Base-by-base conservation (phyloP, 208 protist genomes). In the Acanthamoeba triangularis region DNA sequence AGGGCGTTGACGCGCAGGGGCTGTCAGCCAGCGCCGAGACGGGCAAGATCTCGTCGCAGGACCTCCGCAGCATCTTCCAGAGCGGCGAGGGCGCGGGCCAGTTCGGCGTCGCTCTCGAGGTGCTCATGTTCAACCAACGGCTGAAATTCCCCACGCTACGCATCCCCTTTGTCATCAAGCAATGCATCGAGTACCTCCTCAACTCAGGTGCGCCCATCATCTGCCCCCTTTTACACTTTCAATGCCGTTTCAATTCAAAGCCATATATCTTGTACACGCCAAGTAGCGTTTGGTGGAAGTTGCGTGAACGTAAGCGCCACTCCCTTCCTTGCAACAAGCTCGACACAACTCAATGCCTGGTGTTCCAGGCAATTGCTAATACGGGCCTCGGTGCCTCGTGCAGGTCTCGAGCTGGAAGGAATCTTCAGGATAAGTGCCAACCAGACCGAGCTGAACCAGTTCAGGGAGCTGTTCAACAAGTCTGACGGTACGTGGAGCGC, bases 131-230 rank as follows among this genome's bases (percentile, higher is more conserved):
- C 82, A 61, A 90, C 33, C 82, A 90, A 33, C 49, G 56, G 23
- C 14, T 90, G n/a, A 90, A 90, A 35, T 63, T 49, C 82, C 82
- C 82, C 30, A 90, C 82, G 8, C 49, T 90, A 37, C 49, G 56
- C 30, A 37, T 90, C 16, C 82, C 82, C 8, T 0, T 90, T 0
- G 18, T 90, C 6, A 90, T 90, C 49, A 90, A 90, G 56, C 82
- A 90, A 44, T 90, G 82, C 49, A 90, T 90, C n/a, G 82, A 90
- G 54, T 90, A 65, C 82, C 49, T 90, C 16, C 49, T 90, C 82
- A 41, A 37, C n/a, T 59, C 56, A 8, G 82, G 82, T 90, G 23
- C n/a, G n/a, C 44, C 18, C 13, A 23, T 2, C 16, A 37, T 28
- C 41, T 44, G 37, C 33, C 14, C 41, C 7, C 7, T 85, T 85